phyloP scores from a whole-genome alignment of 768 basidiomycete species.

The Strobilomyces echinocephalus region DNA sequence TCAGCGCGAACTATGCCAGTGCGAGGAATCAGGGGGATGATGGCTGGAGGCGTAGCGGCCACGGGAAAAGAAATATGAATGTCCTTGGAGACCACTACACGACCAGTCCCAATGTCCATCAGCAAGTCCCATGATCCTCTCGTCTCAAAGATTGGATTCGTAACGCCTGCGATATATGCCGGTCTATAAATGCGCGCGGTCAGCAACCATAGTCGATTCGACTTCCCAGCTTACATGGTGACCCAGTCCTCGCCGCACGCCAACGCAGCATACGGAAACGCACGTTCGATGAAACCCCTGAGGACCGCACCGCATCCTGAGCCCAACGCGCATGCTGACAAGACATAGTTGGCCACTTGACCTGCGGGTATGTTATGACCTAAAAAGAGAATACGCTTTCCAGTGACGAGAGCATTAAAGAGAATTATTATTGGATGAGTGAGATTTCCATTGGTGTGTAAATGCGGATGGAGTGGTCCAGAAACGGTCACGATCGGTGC shows the following conservation, averaged over 20 bases:
- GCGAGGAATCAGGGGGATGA: conserved; percentile 46
- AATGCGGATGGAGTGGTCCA: conserved; percentile 82
- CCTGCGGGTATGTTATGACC: conserved; percentile 88
- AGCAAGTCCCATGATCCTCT: conserved; percentile 88
- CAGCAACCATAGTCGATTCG: not conserved
- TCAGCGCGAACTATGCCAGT: conserved; percentile 65
- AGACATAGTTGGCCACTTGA: conserved; percentile 84
- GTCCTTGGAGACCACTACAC: conserved; percentile 84
- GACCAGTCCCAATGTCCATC: conserved; percentile 84
- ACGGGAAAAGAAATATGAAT: conserved; percentile 59
- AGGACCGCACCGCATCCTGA: conserved; percentile 85
- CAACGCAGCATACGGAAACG: conserved; percentile 94
- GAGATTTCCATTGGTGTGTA: conserved; percentile 84
- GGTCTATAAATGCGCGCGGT: conserved; percentile 44
- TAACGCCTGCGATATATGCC: conserved; percentile 95
- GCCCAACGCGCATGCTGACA: conserved; percentile 90
- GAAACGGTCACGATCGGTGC: conserved; percentile 51
- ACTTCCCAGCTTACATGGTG: conserved; percentile 56
- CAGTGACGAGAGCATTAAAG: conserved; percentile 93
- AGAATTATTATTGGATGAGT: conserved; percentile 95
- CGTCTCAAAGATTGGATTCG: conserved; percentile 93
- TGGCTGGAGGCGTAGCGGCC: conserved; percentile 35
- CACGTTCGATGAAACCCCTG: conserved; percentile 82
- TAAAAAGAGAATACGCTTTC: conserved; percentile 94
- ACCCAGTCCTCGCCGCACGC: conserved; percentile 87